phyloP scores from a whole-genome alignment of 345 rosid species.

The Melaleuca quinquenervia region DNA sequence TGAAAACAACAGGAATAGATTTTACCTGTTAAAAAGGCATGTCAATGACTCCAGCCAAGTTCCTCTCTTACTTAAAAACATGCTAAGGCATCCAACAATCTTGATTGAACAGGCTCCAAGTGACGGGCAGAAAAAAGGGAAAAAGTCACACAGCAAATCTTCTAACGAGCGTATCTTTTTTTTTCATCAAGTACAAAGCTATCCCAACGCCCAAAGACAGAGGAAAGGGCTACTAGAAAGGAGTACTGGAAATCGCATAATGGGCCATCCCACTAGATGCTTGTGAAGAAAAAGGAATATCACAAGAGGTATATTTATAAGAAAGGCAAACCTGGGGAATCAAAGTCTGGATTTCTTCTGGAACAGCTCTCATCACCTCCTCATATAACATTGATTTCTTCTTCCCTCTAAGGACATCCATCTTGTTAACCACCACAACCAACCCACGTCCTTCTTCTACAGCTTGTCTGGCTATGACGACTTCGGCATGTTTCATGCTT shows the following conservation, averaged over 20 bases:
- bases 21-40: conserved; percentile 41
- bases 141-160: not conserved
- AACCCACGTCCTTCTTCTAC: conserved; percentile 97
- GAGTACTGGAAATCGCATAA: not conserved
- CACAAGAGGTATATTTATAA: not conserved
- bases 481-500: conserved; percentile 94
- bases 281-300: not conserved
- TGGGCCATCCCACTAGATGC: not conserved
- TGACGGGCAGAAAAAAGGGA: not conserved
- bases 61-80: not conserved
- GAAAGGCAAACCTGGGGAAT: conserved; percentile 67
- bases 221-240: not conserved
- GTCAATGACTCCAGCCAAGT: not conserved
- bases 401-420: conserved; percentile 77
- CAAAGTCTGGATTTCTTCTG: conserved; percentile 82
- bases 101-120: not conserved
- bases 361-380: conserved; percentile 86
- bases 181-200: not conserved
- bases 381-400: conserved; percentile 33
- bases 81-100: not conserved
- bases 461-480: conserved; percentile 83
- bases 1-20: conserved; percentile 76
- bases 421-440: conserved; percentile 83
- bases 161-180: not conserved
- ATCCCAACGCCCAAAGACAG: not conserved